Base-by-base conservation (phyloP, 495 filamentous ascomycete genomes). In the Neurospora discreta region DNA sequence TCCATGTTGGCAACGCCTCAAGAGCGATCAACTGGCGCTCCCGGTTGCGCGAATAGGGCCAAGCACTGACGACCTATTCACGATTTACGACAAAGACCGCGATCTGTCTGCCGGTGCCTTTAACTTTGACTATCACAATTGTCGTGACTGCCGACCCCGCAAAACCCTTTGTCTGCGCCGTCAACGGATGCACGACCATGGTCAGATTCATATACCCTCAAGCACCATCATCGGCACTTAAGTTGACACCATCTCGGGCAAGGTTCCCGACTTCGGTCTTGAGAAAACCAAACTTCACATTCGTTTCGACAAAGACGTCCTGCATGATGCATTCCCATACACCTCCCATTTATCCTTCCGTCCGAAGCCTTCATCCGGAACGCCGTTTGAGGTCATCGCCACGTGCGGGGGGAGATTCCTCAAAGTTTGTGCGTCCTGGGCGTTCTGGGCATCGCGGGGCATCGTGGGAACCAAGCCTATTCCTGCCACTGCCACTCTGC, bases 321-420 rank as follows among this genome's bases (percentile, higher is more conserved):
- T 65, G 6, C 52, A 65, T 65, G 26, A 60, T 60, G 52, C 52
- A 60, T 60, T 60, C 52, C 52, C 52, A 65, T 33, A 33, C 26
- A 65, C 52, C 26, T 65, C 52, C 52, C 68, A 73, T 78, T 78
- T 77, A 77, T 77, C 76, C 78, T 72, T 78, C 76, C 74, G 74
- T 72, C 78, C 77, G 77, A 79, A 76, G 68, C 71, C 77, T 77
- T 78, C 77, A 74, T 68, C 77, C 77, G 73, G 71, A 72, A 67
- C 71, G 71, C 75, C 76, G 76, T 75, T 65, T 33, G 26, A 77
- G 75, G 74, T 72, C 71, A 73, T 72, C 72, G 78, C 77, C 75
- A 79, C 78, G 75, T 78, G 78, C 75, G 77, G 78, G 77, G 77
- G 72, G 33, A 39, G 42, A 65, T 71, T 69, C 3, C 39, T 43